Conservation (phyloP, 192 early-diverging fungal species). For the Thamnidium elegans region DNA sequence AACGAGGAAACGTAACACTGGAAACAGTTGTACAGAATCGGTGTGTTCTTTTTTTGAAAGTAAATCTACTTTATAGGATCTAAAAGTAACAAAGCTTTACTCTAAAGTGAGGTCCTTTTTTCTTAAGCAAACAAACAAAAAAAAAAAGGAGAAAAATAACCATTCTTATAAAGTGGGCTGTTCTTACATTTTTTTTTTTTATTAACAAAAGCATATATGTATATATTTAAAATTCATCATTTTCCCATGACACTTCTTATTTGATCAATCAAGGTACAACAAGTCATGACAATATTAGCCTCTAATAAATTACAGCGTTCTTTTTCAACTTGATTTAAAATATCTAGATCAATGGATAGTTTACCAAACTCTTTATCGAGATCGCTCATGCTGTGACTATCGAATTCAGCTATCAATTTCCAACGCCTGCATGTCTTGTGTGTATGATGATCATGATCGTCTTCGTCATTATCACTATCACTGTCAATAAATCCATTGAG, state of each 20-base stretch:
- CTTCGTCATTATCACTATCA: constrained; percentile 12
- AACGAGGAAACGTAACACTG: too few species aligned
- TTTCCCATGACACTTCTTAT: constrained; percentile 8
- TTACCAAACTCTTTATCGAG: neutral
- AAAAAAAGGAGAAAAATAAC: too few species aligned
- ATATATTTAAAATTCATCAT: too few species aligned
- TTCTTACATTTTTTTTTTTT: too few species aligned
- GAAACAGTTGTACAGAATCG: too few species aligned
- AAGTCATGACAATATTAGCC: constrained; percentile 25
- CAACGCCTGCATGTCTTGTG: constrained; percentile 9
- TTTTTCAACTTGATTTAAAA: constrained; percentile 1
- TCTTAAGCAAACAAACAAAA: too few species aligned
- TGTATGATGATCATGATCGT: constrained; percentile 11
- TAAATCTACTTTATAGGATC: too few species aligned
- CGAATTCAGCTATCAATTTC: constrained; percentile 13
- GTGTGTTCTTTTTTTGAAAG: too few species aligned
- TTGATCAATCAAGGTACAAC: constrained; percentile 30
- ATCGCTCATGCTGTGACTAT: neutral
- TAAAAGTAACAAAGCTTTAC: too few species aligned
- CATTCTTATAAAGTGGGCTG: too few species aligned
- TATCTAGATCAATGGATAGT: neutral
- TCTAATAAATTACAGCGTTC: neutral
- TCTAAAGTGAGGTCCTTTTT: too few species aligned
- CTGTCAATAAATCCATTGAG: constrained; percentile 10
- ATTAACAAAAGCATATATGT: too few species aligned